phyloP scores from a whole-genome alignment of 208 protist species.

The Trypanosoma platydactyli region DNA sequence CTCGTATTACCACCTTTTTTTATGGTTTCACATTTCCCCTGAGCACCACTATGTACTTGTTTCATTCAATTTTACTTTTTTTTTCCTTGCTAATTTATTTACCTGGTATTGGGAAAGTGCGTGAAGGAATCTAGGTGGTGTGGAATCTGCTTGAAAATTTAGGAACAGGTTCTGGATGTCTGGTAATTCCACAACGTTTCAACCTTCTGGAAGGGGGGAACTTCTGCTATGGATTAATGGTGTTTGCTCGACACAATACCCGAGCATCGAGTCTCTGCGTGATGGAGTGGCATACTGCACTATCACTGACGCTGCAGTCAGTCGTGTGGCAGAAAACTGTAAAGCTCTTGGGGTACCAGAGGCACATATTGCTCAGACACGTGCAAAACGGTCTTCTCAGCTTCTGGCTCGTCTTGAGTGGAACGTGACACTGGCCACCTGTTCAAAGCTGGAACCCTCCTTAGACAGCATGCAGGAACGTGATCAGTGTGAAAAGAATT shows the following conservation, averaged over 20 bases:
- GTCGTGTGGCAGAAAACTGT: slow-evolving; percentile 66
- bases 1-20: not conserved
- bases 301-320: slow-evolving; percentile 65
- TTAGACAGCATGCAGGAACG: slow-evolving; percentile 51
- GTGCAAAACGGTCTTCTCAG: slow-evolving; percentile 28
- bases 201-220: slow-evolving; percentile 58
- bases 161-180: slow-evolving; percentile 5
- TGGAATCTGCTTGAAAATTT: not conserved
- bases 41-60: not conserved
- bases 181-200: slow-evolving; percentile 25
- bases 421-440: slow-evolving; percentile 56
- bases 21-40: slow-evolving; percentile 5
- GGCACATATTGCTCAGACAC: slow-evolving; percentile 20
- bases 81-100: too few species aligned
- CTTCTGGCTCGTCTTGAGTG: slow-evolving; percentile 52
- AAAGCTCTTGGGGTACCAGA: slow-evolving; percentile 31
- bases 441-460: slow-evolving; percentile 56
- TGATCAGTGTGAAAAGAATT: slow-evolving; percentile 58
- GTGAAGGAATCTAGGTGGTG: not conserved
- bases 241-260: slow-evolving; percentile 76
- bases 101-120: too few species aligned
- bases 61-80: slow-evolving; percentile 14
- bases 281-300: slow-evolving; percentile 85
- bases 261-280: slow-evolving; percentile 73
- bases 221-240: slow-evolving; percentile 81